A percentile compares a stretch with the other conserved stretches of the same genome.
Evolutionary conservation across 495 filamentous ascomycete genomes (phyloP).

Genomic region (Tuber melanosporum): DNA sequence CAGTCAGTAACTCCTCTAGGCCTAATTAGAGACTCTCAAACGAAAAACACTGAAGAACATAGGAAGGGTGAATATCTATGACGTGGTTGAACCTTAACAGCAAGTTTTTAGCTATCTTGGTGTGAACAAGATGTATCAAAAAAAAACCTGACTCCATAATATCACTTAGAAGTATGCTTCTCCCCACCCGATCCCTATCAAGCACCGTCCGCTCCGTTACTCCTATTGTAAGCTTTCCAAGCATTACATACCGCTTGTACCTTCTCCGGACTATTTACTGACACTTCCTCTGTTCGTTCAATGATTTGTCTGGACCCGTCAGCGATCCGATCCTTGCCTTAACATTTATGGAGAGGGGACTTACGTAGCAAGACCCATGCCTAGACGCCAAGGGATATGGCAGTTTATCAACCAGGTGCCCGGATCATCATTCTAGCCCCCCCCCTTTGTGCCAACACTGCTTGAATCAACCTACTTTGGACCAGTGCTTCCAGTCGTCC

Average conservation of each 20-base stretch:
- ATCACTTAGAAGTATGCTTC: not conserved
- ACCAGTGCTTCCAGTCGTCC: no score
- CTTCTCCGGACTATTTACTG: not conserved
- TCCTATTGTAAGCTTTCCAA: not conserved
- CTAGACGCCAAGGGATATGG: constrained; percentile 52
- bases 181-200: not conserved
- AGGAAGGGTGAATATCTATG: not conserved
- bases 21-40: not conserved
- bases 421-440: constrained; percentile 50
- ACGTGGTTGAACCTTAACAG: not conserved
- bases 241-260: not conserved
- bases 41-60: not conserved
- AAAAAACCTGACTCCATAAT: not conserved
- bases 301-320: not conserved
- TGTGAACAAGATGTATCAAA: not conserved
- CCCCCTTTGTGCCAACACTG: no score
- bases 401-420: constrained; percentile 48
- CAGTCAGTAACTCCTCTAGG: no score
- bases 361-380: not conserved
- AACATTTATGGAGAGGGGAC: not conserved
- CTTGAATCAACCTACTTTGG: no score
- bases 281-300: not conserved
- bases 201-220: not conserved
- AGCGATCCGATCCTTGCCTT: not conserved
- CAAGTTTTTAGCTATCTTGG: not conserved